phyloP scores from a whole-genome alignment of 805 yeast species.

The Monosporozyma aerobia region DNA sequence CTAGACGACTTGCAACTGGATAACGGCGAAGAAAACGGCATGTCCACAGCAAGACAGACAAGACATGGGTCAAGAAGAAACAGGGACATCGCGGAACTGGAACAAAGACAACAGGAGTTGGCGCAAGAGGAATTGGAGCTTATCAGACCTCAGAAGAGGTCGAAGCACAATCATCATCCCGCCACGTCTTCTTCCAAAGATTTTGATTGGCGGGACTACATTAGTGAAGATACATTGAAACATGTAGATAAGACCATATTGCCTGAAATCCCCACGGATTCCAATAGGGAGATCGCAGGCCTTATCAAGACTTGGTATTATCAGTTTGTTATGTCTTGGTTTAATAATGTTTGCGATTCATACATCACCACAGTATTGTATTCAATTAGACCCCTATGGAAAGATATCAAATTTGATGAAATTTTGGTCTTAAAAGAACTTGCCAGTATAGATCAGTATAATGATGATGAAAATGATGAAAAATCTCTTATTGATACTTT shows the following conservation, averaged over 20 bases:
- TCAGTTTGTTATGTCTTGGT: slow-evolving; percentile 28
- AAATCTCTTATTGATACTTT: slow-evolving; percentile 10
- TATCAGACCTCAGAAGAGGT: background rate
- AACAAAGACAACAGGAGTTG: background rate
- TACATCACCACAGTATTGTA: slow-evolving; percentile 7
- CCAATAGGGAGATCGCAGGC: slow-evolving; percentile 2
- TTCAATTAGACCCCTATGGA: slow-evolving; percentile 21
- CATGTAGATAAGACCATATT: slow-evolving; percentile 15
- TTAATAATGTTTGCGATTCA: slow-evolving; percentile 27
- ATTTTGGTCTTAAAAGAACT: slow-evolving; percentile 10
- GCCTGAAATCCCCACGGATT: slow-evolving; percentile 3
- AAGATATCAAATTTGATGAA: slow-evolving; percentile 26
- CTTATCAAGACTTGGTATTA: slow-evolving; percentile 22
- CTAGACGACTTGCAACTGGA: background rate
- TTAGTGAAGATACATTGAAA: slow-evolving; percentile 15
- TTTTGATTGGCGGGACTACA: slow-evolving; percentile 18
- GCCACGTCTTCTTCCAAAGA: background rate
- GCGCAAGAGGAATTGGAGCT: background rate
- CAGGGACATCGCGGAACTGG: background rate
- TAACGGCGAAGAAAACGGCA: background rate
- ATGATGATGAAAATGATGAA: slow-evolving; percentile 4
- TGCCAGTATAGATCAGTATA: background rate
- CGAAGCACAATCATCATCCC: background rate
- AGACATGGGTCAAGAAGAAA: background rate
- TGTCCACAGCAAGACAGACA: background rate